Conservation (phyloP, 352 stramenopile species). For the Globisporangium ultimum region DNA sequence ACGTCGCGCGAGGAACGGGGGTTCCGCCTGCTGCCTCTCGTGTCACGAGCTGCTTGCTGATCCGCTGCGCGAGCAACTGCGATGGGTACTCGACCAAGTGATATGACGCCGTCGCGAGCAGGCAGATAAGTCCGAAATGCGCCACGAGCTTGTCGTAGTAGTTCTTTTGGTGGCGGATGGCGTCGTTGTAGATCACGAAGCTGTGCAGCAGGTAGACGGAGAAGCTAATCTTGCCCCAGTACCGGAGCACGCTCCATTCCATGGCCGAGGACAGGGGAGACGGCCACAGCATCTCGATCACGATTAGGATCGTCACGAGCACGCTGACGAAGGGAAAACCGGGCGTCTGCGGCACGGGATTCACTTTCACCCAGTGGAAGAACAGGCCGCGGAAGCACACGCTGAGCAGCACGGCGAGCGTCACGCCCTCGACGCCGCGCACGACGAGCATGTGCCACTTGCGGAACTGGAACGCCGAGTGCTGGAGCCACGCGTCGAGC, state of each 20-base stretch:
- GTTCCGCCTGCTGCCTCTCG: not conserved
- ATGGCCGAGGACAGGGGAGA: slow-evolving; percentile 19
- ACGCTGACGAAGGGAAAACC: slow-evolving; percentile 21
- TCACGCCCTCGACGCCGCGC: slow-evolving; percentile 13
- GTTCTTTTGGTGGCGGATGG: slow-evolving; percentile 20
- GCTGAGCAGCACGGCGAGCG: slow-evolving; percentile 22
- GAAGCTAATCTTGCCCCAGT: slow-evolving; percentile 37
- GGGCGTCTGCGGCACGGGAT: slow-evolving; percentile 14
- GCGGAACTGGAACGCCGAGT: slow-evolving; percentile 10
- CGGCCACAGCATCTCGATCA: slow-evolving; percentile 35
- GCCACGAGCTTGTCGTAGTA: slow-evolving; percentile 36
- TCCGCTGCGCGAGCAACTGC: slow-evolving; percentile 30
- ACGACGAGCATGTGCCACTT: slow-evolving; percentile 9
- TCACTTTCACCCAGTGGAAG: slow-evolving; percentile 25
- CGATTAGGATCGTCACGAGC: slow-evolving; percentile 22
- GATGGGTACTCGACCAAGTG: slow-evolving; percentile 44
- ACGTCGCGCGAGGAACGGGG: not conserved
- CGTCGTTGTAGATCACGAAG: slow-evolving; percentile 30
- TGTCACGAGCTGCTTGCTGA: slow-evolving; percentile 15
- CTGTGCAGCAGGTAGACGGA: slow-evolving; percentile 44
- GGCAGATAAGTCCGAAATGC: slow-evolving; percentile 21
- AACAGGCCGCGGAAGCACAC: slow-evolving; percentile 17
- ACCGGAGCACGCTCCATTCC: slow-evolving; percentile 30
- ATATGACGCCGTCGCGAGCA: slow-evolving; percentile 35
- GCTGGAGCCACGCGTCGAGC: slow-evolving; percentile 14